These are phyloP conservation scores for Hypericum perforatum DNA, from an alignment of 345 rosid genomes.

Conservation along the genomic window DNA sequence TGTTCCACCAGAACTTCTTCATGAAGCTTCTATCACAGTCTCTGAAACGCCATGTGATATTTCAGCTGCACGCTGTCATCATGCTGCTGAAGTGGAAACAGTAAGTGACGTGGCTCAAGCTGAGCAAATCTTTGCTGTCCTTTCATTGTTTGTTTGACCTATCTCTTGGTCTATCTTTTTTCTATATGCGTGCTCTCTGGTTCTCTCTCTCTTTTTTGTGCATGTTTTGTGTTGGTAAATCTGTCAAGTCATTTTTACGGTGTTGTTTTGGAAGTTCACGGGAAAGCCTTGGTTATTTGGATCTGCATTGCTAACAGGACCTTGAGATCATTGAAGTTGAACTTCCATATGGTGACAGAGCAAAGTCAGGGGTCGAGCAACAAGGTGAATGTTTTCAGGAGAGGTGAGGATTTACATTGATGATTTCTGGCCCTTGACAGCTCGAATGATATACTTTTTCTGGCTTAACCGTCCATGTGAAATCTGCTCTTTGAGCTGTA, in stretches of 20 bases:
- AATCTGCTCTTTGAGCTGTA: no score
- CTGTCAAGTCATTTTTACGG: background rate
- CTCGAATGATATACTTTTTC: background rate
- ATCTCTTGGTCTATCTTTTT: slow-evolving; percentile 1
- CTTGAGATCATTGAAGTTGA: slow-evolving; percentile 27
- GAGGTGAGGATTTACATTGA: slow-evolving; percentile 40
- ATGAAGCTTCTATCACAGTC: slow-evolving; percentile 20
- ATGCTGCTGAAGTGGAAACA: slow-evolving; percentile 18
- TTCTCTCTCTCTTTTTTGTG: slow-evolving; percentile 2
- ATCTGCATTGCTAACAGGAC: slow-evolving; percentile 32
- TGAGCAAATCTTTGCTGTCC: no score
- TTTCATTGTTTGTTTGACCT: background rate
- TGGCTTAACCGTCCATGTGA: background rate
- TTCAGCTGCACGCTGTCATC: slow-evolving; percentile 20
- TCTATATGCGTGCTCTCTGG: background rate
- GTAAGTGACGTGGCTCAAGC: slow-evolving; percentile 16
- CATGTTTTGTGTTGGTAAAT: background rate
- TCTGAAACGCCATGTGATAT: slow-evolving; percentile 22
- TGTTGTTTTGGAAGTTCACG: background rate
- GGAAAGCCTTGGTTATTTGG: slow-evolving; percentile 9
- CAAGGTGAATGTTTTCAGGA: slow-evolving; percentile 32
- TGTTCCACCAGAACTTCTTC: slow-evolving; percentile 21
- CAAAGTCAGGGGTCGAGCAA: slow-evolving; percentile 25
- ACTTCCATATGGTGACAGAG: slow-evolving; percentile 18
- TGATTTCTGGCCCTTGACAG: background rate